Evolutionary conservation across 345 rosid genomes (phyloP).

Genomic region (Eucalyptus curtisii): DNA sequence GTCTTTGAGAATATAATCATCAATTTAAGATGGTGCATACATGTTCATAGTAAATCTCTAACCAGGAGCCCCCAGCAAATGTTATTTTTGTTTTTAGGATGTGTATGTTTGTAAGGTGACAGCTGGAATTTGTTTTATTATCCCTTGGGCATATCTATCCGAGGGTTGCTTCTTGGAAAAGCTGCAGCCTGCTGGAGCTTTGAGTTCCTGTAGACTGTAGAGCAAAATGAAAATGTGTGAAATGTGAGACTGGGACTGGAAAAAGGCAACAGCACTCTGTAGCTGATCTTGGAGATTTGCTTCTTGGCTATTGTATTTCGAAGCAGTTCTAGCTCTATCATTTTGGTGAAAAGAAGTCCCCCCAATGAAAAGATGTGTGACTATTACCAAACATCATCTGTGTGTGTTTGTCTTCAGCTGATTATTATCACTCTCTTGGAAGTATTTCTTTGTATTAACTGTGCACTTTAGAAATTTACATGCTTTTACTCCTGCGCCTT

Average conservation of each 20-base stretch:
- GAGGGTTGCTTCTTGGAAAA: not conserved
- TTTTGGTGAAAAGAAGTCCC: not conserved
- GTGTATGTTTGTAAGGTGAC: not conserved
- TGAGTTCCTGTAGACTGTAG: not conserved
- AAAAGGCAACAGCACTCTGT: not conserved
- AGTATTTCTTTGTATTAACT: not conserved
- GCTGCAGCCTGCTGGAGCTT: not conserved
- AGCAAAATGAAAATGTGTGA: not conserved
- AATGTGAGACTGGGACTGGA: not conserved
- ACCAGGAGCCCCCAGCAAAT: not conserved
- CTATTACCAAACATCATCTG: not conserved
- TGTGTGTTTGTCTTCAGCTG: not conserved
- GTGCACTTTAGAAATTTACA: not conserved
- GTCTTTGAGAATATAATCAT: not conserved
- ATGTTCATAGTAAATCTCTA: not conserved
- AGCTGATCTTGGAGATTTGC: not conserved
- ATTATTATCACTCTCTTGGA: not conserved
- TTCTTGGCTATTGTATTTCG: not conserved
- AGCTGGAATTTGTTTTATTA: not conserved
- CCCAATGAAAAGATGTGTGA: not conserved
- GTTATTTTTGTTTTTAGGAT: not conserved
- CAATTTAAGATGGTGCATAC: not conserved
- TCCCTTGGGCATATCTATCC: not conserved
- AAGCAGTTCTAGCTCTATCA: not conserved
- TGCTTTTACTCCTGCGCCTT: not conserved